phyloP scores from a whole-genome alignment of 257 asterid species.

The Jaltomata sinuosa region DNA sequence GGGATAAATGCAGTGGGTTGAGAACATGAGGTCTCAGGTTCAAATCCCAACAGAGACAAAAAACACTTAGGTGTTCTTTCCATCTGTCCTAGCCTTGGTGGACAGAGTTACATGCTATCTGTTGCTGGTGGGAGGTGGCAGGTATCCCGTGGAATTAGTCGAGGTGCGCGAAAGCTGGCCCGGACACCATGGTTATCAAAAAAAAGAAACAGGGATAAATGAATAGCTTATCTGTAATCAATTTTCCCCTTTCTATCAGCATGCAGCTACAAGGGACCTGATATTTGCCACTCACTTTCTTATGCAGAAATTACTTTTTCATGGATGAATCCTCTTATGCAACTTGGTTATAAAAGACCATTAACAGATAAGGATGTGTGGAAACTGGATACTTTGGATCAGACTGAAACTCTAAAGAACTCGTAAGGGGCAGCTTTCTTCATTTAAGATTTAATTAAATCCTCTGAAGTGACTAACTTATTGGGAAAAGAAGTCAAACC shows the following conservation, averaged over 20 bases:
- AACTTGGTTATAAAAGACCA: constrained; percentile 83
- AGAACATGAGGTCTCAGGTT: too few relatives aligned
- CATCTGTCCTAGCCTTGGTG: too few relatives aligned
- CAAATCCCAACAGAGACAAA: too few relatives aligned
- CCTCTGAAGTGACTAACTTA: not conserved
- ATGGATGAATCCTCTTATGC: constrained; percentile 52
- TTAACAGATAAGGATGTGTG: constrained; percentile 96
- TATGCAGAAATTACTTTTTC: constrained; percentile 35
- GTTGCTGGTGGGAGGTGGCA: too few relatives aligned
- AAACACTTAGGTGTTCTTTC: too few relatives aligned
- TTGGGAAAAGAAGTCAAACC: not conserved
- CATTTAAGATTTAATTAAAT: not conserved
- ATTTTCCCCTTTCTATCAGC: not conserved
- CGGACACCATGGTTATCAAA: too few relatives aligned
- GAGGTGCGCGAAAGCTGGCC: too few relatives aligned
- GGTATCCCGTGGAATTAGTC: too few relatives aligned
- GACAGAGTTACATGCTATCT: too few relatives aligned
- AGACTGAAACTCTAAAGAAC: constrained; percentile 72
- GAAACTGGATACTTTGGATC: constrained; percentile 93
- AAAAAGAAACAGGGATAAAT: not conserved
- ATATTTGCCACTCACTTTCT: constrained; percentile 8
- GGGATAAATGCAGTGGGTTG: too few relatives aligned
- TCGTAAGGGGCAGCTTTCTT: constrained; percentile 32
- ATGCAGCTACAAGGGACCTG: constrained; percentile 4
- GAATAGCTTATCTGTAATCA: not conserved